Percentiles rank a stretch among this genome's conserved stretches.
These are phyloP conservation scores for Sphagnum magellanicum DNA, from an alignment of 228 moss, liverwort and hornwort species.

Conservation along the genomic window DNA sequence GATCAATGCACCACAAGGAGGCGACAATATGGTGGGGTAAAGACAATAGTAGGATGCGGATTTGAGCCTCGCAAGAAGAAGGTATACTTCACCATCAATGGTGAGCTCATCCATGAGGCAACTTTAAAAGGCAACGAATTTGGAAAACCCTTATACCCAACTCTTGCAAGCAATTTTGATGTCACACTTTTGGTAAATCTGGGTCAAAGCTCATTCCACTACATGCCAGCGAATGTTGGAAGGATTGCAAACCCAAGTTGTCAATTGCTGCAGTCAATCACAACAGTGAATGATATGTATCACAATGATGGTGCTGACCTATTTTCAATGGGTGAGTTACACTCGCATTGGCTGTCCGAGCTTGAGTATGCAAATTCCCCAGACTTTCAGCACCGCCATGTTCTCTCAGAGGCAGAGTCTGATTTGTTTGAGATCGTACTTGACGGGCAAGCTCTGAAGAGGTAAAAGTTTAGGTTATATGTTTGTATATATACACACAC, in stretches of 20 bases:
- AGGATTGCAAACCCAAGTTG: slow-evolving; percentile 48
- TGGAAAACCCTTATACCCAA: slow-evolving; percentile 45
- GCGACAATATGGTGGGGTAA: slow-evolving; percentile 41
- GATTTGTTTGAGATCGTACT: slow-evolving; percentile 62
- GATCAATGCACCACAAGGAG: slow-evolving; percentile 8
- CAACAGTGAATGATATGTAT: slow-evolving; percentile 28
- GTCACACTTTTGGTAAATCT: slow-evolving; percentile 51
- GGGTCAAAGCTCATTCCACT: slow-evolving; percentile 46
- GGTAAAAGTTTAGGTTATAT: slow-evolving; percentile 1
- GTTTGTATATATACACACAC: too few species aligned
- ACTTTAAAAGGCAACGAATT: slow-evolving; percentile 32
- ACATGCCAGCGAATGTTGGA: slow-evolving; percentile 36
- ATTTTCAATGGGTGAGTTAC: slow-evolving; percentile 46
- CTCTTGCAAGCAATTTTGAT: slow-evolving; percentile 63
- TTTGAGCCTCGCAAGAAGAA: slow-evolving; percentile 30
- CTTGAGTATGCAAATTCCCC: slow-evolving; percentile 30
- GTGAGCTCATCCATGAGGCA: slow-evolving; percentile 49
- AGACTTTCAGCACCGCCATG: slow-evolving; percentile 33
- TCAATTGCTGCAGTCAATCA: slow-evolving; percentile 31
- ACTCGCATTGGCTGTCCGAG: slow-evolving; percentile 51
- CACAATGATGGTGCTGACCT: slow-evolving; percentile 40
- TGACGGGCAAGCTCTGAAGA: slow-evolving; percentile 32
- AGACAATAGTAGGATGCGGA: slow-evolving; percentile 49
- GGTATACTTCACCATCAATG: slow-evolving; percentile 56
- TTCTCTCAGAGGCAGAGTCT: slow-evolving; percentile 44